A percentile compares a stretch with the other conserved stretches of the same genome.
Evolutionary conservation across 1,284 basidiomycete genomes (phyloP).

Genomic region (Apiotrichum siamense): DNA sequence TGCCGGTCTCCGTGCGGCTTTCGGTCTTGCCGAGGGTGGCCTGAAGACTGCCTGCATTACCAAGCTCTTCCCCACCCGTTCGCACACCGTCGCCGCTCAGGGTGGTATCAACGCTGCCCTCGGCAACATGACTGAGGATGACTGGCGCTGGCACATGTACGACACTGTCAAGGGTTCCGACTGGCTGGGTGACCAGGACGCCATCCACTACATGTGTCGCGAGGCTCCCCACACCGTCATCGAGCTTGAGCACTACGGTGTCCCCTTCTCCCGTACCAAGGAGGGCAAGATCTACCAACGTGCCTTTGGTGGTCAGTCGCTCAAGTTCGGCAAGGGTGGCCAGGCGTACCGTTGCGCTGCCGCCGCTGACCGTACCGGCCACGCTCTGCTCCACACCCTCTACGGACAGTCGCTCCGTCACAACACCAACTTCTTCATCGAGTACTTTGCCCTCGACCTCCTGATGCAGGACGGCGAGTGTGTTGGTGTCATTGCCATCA

Average conservation of each 20-base stretch:
- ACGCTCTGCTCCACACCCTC: constrained; percentile 96
- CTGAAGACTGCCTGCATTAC: constrained; percentile 98
- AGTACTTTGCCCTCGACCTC: constrained; percentile 96
- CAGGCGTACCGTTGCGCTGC: constrained; percentile 99
- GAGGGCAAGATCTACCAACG: constrained; percentile 99
- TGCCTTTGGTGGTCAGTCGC: constrained; percentile 97
- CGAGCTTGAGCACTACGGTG: constrained; percentile 98
- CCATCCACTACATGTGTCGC: constrained; percentile 98
- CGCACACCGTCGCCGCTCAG: constrained; percentile 98
- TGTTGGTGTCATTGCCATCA: constrained; percentile 97
- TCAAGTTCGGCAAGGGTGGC: constrained; percentile 96
- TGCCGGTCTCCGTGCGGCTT: constrained; percentile 95
- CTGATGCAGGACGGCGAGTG: constrained; percentile 99
- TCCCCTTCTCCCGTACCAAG: constrained; percentile 97
- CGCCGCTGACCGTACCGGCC: constrained; percentile 97
- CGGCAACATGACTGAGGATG: constrained; percentile 98
- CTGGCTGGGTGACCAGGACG: constrained; percentile 99
- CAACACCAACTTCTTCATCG: constrained; percentile 99
- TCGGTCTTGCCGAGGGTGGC: constrained; percentile 97
- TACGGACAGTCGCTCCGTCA: constrained; percentile 98
- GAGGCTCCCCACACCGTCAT: constrained; percentile 92
- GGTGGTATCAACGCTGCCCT: constrained; percentile 99
- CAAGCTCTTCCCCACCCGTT: constrained; percentile 98
- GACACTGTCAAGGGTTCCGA: constrained; percentile 99
- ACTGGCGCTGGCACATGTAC: constrained; percentile 99